Evolutionary conservation across 345 rosid genomes (phyloP).

Genomic region (Aquilaria malaccensis): DNA sequence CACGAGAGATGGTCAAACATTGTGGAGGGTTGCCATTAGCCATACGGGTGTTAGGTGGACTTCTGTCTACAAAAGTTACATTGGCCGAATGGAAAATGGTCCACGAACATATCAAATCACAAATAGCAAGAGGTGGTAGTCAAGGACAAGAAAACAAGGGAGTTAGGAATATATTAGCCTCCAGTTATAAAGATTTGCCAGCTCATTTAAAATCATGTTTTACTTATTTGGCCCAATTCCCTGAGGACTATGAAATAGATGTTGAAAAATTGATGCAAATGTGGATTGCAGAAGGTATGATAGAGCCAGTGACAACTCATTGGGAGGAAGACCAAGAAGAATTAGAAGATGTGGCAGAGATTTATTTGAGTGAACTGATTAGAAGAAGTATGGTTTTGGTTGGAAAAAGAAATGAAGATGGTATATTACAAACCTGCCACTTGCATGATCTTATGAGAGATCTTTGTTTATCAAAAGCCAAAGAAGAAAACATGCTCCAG

Average conservation of each 20-base stretch:
- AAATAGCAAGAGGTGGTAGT: conserved; percentile 3
- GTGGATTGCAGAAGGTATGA: conserved; percentile 1
- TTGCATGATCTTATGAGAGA: conserved; percentile 22
- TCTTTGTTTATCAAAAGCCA: conserved; percentile 17
- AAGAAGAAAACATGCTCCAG: conserved; percentile 15
- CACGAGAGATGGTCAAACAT: conserved; percentile 15
- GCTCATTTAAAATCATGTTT: conserved; percentile 24
- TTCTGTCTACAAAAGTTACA: conserved; percentile 12
- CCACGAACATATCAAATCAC: conserved; percentile 2
- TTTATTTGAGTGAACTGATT: conserved; percentile 19
- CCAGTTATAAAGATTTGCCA: conserved; percentile 32
- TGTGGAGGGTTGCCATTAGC: conserved; percentile 32
- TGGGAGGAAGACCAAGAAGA: conserved; percentile 6
- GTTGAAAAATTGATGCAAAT: conserved; percentile 17
- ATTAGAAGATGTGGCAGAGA: conserved; percentile 21
- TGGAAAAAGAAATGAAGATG: conserved; percentile 1
- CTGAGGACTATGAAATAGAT: conserved; percentile 12
- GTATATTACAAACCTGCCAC: conserved; percentile 10
- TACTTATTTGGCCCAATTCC: conserved; percentile 13
- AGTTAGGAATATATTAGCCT: conserved; percentile 10
- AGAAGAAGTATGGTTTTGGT: conserved; percentile 31
- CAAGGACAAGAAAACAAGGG: neutral
- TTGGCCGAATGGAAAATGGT: conserved; percentile 7
- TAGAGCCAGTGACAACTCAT: neutral
- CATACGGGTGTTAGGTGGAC: conserved; percentile 24